Evolutionary conservation across 2,329 filamentous ascomycete genomes (phyloP).

Genomic region (Trichoderma koningiopsis): DNA sequence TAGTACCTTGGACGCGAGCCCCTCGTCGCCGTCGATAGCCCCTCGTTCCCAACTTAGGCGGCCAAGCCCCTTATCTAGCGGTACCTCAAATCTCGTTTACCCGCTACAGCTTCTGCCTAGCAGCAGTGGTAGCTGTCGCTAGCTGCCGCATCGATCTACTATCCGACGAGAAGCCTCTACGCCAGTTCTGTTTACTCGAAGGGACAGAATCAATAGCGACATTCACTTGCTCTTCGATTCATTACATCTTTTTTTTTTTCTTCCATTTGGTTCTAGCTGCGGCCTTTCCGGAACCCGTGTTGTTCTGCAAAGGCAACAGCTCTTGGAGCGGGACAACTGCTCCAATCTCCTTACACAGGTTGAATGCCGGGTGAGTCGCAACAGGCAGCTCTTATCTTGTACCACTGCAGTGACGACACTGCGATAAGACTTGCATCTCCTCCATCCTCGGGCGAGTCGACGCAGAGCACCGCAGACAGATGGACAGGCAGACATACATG

Average conservation of each 20-base stretch:
- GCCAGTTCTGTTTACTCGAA: neutral
- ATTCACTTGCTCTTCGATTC: neutral
- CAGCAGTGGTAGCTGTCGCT: neutral
- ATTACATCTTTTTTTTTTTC: neutral
- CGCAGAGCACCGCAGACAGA: conserved; percentile 2
- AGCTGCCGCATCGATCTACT: neutral
- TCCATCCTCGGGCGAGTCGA: conserved; percentile 7
- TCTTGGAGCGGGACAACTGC: conserved; percentile 27
- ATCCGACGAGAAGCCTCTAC: conserved; percentile 16
- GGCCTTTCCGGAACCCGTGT: conserved; percentile 16
- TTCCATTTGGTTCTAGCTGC: neutral
- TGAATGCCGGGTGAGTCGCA: conserved; percentile 27
- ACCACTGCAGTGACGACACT: conserved; percentile 12
- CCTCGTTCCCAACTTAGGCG: conserved; percentile 18
- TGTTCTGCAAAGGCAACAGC: conserved; percentile 20
- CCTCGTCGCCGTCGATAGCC: conserved; percentile 25
- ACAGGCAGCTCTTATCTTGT: conserved; percentile 20
- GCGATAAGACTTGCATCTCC: conserved; percentile 19
- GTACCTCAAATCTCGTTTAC: conserved; percentile 25
- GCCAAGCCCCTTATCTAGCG: conserved; percentile 25
- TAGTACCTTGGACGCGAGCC: conserved; percentile 23
- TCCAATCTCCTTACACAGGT: conserved; percentile 26
- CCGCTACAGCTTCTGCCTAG: neutral
- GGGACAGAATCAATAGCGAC: neutral
- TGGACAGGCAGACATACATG: neutral